Evolutionary conservation across 345 rosid genomes (phyloP), one percentile per base, ranked within the genome.

Genomic region (Lepidium africanum): DNA sequence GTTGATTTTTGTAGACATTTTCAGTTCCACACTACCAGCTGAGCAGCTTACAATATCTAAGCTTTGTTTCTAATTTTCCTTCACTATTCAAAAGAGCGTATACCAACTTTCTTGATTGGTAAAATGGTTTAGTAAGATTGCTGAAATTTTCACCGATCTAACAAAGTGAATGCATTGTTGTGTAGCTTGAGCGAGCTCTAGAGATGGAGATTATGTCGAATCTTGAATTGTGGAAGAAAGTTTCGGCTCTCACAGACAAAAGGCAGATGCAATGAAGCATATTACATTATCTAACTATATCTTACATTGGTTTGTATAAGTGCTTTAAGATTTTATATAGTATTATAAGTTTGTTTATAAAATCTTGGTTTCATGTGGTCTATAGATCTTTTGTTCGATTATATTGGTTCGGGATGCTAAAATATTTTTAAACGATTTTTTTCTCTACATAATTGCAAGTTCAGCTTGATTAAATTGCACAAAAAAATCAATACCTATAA

Each of bases 171-270:
- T 15, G 47, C 30, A 15, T 45, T 58, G 0, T 25, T 25, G 27
- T 25, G 23, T 14, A 72, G 99, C 97, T 94, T 67, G 96, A 91
- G 69, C 81, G 97, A 76, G 97, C 99, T 30, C 70, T 91, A 85
- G 99, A 88, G 76, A 71, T 71, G 21, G 98, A 92, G 81, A 86
- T 84, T 59, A 77, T 87, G 80, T 81, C 88, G 57, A 92, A 86
- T 79, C 77, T 86, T 5, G 96, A 91, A 43, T 63, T 91, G 78
- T 88, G 85, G 75, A 91, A 77, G 88, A 91, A 81, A 78, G 63
- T 87, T 45, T 62, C 65, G 6, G 27, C 54, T 30, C 47, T 62
- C 21, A 74, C 40, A 62, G 69, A 68, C 5, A 59, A 68, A 15
- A 59, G 8, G 40, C 72, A 59, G 25, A 4, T 51, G 41, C 15